phyloP scores from a whole-genome alignment of 2,329 filamentous ascomycete genomes.

The Stagonosporopsis cucurbitacearum region DNA sequence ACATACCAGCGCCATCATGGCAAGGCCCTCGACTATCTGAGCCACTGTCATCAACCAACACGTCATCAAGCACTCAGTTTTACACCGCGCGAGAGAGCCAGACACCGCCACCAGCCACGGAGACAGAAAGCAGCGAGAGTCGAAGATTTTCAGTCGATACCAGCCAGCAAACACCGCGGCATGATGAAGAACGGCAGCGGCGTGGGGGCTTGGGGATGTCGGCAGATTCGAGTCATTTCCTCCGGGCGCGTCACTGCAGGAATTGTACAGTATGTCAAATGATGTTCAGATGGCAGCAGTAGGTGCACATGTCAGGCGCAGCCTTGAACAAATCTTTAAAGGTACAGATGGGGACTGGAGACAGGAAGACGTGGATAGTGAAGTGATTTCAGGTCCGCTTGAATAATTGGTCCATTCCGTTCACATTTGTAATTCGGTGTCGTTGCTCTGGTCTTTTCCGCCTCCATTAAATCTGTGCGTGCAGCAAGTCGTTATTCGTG shows the following conservation, averaged over 20 bases:
- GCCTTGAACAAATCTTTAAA: not conserved
- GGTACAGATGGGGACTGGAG: too few species aligned
- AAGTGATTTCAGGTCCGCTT: not conserved
- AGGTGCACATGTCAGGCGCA: not conserved
- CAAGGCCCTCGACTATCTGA: not conserved
- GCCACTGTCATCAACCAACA: not conserved
- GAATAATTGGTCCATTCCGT: not conserved
- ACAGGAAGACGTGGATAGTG: not conserved
- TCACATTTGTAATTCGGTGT: not conserved
- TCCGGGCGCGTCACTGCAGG: slow-evolving; percentile 16
- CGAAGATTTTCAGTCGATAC: not conserved
- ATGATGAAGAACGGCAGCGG: not conserved
- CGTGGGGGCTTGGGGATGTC: not conserved
- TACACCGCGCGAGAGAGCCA: not conserved
- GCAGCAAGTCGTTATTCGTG: too few species aligned
- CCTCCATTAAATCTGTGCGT: too few species aligned
- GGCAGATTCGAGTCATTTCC: slow-evolving; percentile 8
- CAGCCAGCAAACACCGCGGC: not conserved
- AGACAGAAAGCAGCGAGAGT: not conserved
- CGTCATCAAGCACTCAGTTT: not conserved
- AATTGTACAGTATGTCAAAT: slow-evolving; percentile 22
- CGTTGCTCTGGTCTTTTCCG: too few species aligned
- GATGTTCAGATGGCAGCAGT: not conserved
- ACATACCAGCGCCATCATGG: not conserved
- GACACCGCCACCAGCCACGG: not conserved